Evolutionary conservation across 805 yeast species (phyloP), one percentile per base, ranked within the genome.

Genomic region (Lachancea mirantina): DNA sequence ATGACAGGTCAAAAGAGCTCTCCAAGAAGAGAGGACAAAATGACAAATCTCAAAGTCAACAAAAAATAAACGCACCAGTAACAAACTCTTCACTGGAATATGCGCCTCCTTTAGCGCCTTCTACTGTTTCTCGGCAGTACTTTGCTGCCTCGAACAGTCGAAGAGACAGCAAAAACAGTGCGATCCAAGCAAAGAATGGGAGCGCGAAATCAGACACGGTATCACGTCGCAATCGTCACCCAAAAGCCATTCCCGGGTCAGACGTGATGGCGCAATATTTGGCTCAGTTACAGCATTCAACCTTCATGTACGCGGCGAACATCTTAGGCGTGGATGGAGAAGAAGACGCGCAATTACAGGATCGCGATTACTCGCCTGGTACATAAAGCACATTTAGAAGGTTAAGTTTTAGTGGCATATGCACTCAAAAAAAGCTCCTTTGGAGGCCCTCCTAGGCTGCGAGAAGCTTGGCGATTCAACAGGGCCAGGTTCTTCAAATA

Each of bases 221-320:
- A 32, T 23, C n/a, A 14, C 38, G 34, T 21, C 35, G 35, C 15
- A 32, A 21, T n/a, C n/a, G n/a, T n/a, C n/a, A n/a, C 21, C 26
- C 34, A 3, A 40, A 41, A 32, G 45, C 57, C 6, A 56, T 64
- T 8, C 66, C 78, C 5, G 85, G 87, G 3, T 75, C 83, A 0
- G 81, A 76, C 45, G 84, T 80, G 8, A 78, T 80, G 84, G 79
- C 84, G 0, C 85, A 79, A 49, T 80, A 79, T 49, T 62, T 80
- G 44, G 82, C 84, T n/a, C 81, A 76, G 50, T 63, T 78, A 5
- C 83, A 77, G 45, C 79, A 75, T 39, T 78, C 79, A 8, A 67
- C 68, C 28, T 55, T 72, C 47, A 52, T 73, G 38, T 76, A 74
- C 51, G 61, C 78, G 45, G 66, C 67, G 2, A 62, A 62, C 45